Evolutionary conservation across 2,329 filamentous ascomycete genomes (phyloP).

Genomic region (Penicillium expansum): DNA sequence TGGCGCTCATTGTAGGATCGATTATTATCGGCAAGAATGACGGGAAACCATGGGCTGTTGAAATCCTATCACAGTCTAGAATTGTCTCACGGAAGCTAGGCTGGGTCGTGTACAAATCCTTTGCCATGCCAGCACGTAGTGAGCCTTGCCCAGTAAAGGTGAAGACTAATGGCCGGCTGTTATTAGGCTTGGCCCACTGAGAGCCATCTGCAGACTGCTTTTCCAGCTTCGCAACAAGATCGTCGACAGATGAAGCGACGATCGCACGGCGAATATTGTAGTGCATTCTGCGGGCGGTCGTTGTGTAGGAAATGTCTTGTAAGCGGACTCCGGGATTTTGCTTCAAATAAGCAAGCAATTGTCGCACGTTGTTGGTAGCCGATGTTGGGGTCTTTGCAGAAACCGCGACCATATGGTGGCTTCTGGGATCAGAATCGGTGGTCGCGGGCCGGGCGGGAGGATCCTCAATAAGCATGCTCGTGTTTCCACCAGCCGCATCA

Average conservation of each 20-base stretch:
- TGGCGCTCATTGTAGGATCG: too few relatives aligned
- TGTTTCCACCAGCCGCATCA: conserved; percentile 52
- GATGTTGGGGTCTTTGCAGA: too few relatives aligned
- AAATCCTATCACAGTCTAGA: conserved; percentile 41
- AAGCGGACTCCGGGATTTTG: conserved; percentile 46
- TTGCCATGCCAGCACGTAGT: conserved; percentile 31
- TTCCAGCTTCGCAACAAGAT: too few relatives aligned
- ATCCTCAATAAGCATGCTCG: conserved; percentile 54
- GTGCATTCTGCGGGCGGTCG: conserved; percentile 55
- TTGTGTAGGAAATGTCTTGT: conserved; percentile 61
- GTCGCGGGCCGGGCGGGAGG: conserved; percentile 42
- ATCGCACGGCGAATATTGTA: conserved; percentile 32
- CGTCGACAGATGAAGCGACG: too few relatives aligned
- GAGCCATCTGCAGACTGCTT: too few relatives aligned
- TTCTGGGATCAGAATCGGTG: conserved; percentile 48
- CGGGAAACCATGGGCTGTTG: conserved; percentile 57
- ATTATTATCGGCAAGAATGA: conserved; percentile 55
- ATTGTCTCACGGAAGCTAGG: conserved; percentile 33
- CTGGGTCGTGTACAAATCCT: conserved; percentile 35
- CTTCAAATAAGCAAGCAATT: conserved; percentile 53
- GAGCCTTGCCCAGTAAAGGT: conserved; percentile 41
- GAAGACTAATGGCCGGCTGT: conserved; percentile 32
- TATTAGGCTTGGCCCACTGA: too few relatives aligned
- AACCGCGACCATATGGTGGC: conserved; percentile 18
- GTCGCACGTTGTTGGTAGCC: conserved; percentile 48